Conservation (phyloP, 176 grass and related monocot genomes). For the Echinochloa phyllopogon region DNA sequence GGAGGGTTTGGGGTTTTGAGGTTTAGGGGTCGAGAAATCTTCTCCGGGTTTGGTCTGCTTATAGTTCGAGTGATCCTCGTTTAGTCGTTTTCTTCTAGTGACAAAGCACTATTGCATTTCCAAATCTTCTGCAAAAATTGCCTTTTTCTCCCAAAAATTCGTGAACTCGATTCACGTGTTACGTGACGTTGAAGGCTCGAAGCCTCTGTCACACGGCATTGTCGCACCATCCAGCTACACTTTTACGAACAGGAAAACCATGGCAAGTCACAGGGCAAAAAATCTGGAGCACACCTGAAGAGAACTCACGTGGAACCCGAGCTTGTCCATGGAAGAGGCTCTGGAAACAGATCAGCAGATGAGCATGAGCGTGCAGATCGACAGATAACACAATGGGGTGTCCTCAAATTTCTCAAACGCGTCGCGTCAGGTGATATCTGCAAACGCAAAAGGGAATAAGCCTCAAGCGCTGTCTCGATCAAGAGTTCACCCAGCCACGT, state of each 20-base stretch:
- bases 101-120: not conserved
- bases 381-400: not conserved
- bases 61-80: not conserved
- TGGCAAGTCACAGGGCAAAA: not conserved
- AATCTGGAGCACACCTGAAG: not conserved
- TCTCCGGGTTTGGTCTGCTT: not conserved
- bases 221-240: not conserved
- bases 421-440: not conserved
- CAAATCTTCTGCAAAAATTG: not conserved
- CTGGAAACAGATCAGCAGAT: not conserved
- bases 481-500: not conserved
- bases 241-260: constrained; percentile 15
- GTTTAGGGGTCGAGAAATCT: not conserved
- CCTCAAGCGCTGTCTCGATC: not conserved
- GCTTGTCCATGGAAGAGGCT: not conserved
- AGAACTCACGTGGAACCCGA: constrained; percentile 3
- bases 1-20: not conserved
- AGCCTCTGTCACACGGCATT: not conserved
- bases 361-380: not conserved
- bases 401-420: not conserved
- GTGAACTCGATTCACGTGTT: constrained; percentile 27
- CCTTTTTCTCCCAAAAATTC: not conserved
- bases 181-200: not conserved
- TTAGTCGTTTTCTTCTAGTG: not conserved
- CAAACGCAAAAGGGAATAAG: not conserved